Evolutionary conservation across 768 basidiomycete species (phyloP), one percentile per base, ranked within the genome.

Genomic region (Suillus sp.): DNA sequence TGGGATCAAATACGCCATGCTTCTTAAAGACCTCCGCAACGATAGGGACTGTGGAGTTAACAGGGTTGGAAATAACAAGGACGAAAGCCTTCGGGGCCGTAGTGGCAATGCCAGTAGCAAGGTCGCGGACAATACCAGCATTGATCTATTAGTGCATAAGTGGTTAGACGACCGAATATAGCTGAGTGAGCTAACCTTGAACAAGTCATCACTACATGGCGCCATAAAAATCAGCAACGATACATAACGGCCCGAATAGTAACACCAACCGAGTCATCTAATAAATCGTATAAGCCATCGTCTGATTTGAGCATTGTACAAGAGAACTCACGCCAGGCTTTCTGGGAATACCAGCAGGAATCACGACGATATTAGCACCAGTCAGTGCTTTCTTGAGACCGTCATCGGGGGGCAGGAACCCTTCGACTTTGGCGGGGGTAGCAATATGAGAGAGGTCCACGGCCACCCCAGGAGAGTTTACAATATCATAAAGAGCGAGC

Each of bases 11-110:
- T 34, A 93, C 91, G 51, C 88, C 89, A 67, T 90, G 85, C 78
- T 93, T 90, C 87, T 96, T 99, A 81, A 96, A 86, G 42, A 96
- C 90, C 78, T 99, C 96, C 18, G 87, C 94, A 53, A 95, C 94
- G 72, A 99, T 93, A 55, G 97, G 97, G 43, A 99, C 96, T 43
- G 97, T 98, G 48, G 96, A 98, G 86, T 99, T 99, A 74, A 99
- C 96, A 37, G 97, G 97, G 83, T 99, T 99, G 70, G 97, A 96
- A 77, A 99, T 99, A 68, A 99, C 95, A 56, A 95, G 86, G 51
- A 99, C 86, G 70, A 91, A 90, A 25, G 97, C 97, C 73, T 95
- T 95, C 64, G 96, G 96, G 48, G 87, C 86, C 56, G 79, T 74
- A 18, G 84, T 87, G 18, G 96, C 96, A 70, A 95, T 92, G 37